These are phyloP conservation scores for Silybum marianum DNA, from an alignment of 129 eudicot genomes.

Conservation along the genomic window DNA sequence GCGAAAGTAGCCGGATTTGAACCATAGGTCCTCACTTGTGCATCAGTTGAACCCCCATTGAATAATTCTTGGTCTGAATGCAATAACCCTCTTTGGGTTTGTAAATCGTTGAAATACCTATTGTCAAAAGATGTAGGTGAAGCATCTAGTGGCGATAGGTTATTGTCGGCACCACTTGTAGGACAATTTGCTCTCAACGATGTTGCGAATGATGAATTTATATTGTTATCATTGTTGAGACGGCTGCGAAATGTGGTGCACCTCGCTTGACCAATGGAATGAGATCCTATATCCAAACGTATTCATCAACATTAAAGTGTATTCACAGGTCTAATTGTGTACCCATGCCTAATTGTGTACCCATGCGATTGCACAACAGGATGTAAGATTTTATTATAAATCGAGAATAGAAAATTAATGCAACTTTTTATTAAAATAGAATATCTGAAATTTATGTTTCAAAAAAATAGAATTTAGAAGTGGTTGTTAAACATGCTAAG, in stretches of 20 bases:
- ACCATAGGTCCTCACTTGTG: conserved; percentile 18
- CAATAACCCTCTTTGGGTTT: conserved; percentile 45
- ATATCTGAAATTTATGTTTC: too few species aligned
- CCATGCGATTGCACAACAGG: neutral
- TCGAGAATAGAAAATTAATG: too few species aligned
- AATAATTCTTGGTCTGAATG: conserved; percentile 62
- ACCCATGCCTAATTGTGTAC: too few species aligned
- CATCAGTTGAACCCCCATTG: conserved; percentile 20
- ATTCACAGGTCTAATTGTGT: too few species aligned
- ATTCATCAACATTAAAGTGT: neutral
- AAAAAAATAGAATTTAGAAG: too few species aligned
- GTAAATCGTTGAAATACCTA: conserved; percentile 35
- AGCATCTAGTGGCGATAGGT: conserved; percentile 44
- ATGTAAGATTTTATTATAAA: too few species aligned
- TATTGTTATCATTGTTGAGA: conserved; percentile 5
- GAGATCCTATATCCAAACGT: conserved; percentile 30
- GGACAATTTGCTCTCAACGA: conserved; percentile 33
- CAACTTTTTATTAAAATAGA: too few species aligned
- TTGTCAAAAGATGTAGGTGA: conserved; percentile 39
- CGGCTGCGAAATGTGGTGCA: conserved; percentile 25
- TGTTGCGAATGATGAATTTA: neutral
- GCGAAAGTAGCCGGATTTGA: conserved; percentile 34
- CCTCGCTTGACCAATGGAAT: conserved; percentile 56
- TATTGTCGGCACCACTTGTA: conserved; percentile 43
- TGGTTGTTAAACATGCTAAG: too few species aligned